phyloP scores from a whole-genome alignment of 1,139 yeast species.

The Hanseniaspora sp. region DNA sequence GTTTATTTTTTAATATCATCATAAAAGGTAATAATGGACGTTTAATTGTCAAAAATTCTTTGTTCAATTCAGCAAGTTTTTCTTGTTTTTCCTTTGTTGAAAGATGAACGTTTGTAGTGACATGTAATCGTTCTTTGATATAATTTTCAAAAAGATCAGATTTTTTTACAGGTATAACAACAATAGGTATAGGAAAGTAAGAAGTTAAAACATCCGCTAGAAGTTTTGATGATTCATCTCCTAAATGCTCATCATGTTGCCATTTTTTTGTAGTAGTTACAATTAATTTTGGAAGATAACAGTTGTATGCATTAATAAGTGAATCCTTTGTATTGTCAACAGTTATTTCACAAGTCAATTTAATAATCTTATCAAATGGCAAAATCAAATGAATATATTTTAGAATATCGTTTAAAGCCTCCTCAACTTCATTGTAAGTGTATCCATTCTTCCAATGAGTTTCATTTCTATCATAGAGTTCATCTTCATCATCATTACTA shows the following conservation, averaged over 20 bases:
- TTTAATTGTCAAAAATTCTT: not conserved
- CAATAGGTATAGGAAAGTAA: constrained; percentile 55
- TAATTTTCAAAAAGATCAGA: constrained; percentile 43
- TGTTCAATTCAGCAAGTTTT: constrained; percentile 2
- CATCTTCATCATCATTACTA: constrained; percentile 27
- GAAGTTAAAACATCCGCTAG: constrained; percentile 54
- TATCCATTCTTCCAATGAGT: constrained; percentile 28
- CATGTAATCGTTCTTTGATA: constrained; percentile 2
- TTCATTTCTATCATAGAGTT: constrained; percentile 14
- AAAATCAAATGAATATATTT: constrained; percentile 39
- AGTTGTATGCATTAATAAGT: constrained; percentile 48
- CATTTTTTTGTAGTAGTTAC: constrained; percentile 52
- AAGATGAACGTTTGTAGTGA: constrained; percentile 3
- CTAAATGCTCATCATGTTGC: constrained; percentile 40
- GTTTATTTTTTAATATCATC: not conserved
- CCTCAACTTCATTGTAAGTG: constrained; percentile 22
- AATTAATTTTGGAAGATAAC: constrained; percentile 56
- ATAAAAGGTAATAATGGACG: constrained; percentile 11
- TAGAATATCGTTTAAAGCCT: constrained; percentile 34
- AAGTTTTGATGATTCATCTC: constrained; percentile 51
- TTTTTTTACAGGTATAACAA: constrained; percentile 57
- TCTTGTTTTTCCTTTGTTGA: not conserved
- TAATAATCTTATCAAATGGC: constrained; percentile 41
- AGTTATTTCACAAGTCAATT: constrained; percentile 51
- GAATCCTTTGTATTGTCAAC: constrained; percentile 50